These are phyloP conservation scores for Tetrapisispora phaffii DNA, from an alignment of 805 yeast genomes.

Conservation along the genomic window DNA sequence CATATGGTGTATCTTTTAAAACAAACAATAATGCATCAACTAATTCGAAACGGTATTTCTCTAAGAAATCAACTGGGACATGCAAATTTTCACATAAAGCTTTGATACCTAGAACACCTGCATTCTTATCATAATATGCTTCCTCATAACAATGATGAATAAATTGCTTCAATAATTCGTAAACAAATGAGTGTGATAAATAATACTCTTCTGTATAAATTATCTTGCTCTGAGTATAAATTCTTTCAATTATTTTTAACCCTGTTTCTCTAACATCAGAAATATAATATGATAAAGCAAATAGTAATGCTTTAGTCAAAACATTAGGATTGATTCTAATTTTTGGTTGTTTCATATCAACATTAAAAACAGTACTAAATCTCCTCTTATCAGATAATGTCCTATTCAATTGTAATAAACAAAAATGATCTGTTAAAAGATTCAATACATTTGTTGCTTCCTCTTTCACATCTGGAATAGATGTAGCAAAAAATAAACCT, in stretches of 20 bases:
- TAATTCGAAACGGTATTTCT: constrained; percentile 70
- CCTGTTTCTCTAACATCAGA: constrained; percentile 65
- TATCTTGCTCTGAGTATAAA: constrained; percentile 50
- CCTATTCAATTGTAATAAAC: constrained; percentile 66
- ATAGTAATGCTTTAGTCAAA: constrained; percentile 63
- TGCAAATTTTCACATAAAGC: constrained; percentile 59
- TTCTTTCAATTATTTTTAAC: constrained; percentile 48
- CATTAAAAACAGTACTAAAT: constrained; percentile 59
- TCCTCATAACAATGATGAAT: constrained; percentile 90
- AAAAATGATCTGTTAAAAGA: constrained; percentile 68
- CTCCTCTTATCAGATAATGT: constrained; percentile 60
- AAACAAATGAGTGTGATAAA: constrained; percentile 61
- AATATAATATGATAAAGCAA: constrained; percentile 71
- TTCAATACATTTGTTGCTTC: constrained; percentile 56
- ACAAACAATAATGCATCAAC: constrained; percentile 83
- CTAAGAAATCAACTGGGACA: constrained; percentile 65
- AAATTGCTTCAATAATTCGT: constrained; percentile 68
- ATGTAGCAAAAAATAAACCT: constrained; percentile 63
- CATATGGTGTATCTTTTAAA: constrained; percentile 77
- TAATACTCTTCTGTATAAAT: constrained; percentile 66
- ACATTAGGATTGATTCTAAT: constrained; percentile 59
- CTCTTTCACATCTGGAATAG: constrained; percentile 59
- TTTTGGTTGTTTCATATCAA: constrained; percentile 71
- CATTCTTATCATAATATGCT: constrained; percentile 73
- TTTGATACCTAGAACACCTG: constrained; percentile 78